These are phyloP conservation scores for Pyrenula aspistea DNA, from an alignment of 495 filamentous ascomycete genomes.

Conservation along the genomic window DNA sequence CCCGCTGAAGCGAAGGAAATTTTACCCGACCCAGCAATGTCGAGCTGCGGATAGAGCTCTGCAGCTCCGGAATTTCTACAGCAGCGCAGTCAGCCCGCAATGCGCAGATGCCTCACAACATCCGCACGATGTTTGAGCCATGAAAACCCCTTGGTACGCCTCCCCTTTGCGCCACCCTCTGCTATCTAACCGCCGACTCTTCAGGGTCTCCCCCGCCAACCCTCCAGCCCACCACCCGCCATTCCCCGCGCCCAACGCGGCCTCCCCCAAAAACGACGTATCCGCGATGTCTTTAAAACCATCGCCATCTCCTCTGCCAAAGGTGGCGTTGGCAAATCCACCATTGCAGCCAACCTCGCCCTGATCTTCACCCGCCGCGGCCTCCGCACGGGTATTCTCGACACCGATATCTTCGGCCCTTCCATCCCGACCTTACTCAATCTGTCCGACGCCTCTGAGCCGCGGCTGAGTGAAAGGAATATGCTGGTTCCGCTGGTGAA, in stretches of 20 bases:
- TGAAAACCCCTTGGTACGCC: neutral
- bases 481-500: constrained; percentile 81
- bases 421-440: constrained; percentile 86
- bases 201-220: neutral
- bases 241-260: constrained; percentile 76
- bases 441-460: constrained; percentile 50
- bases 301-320: constrained; percentile 93
- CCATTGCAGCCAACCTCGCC: constrained; percentile 86
- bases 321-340: constrained; percentile 93
- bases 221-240: constrained; percentile 65
- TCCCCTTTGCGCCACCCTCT: neutral
- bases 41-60: no score
- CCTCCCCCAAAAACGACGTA: constrained; percentile 66
- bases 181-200: neutral
- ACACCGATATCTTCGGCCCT: constrained; percentile 94
- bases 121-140: neutral
- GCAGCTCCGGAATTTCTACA: no score
- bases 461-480: constrained; percentile 50
- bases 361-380: constrained; percentile 73
- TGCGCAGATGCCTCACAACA: constrained; percentile 1
- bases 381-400: constrained; percentile 73
- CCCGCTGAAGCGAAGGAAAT: no score
- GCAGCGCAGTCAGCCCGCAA: no score
- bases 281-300: constrained; percentile 73
- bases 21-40: no score